Base-by-base conservation (phyloP, 202 grass and related monocot species). In the Zoysia matrella region DNA sequence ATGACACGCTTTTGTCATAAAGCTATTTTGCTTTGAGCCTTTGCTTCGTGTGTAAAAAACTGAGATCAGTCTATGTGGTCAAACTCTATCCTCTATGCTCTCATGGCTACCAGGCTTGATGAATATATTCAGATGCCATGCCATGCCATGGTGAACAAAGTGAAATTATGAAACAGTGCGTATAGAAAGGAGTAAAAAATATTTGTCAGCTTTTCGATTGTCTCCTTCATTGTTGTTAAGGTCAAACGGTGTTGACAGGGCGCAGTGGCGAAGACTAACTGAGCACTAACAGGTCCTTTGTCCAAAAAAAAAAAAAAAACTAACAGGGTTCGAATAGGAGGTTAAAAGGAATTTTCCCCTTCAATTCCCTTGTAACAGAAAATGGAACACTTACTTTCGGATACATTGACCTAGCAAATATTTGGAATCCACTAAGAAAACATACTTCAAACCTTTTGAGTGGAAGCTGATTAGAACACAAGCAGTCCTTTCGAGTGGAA, bases 391-490 rank as follows among this genome's bases (percentile, higher is more conserved):
- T 12, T 7, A 36, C 30, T 57, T 68, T 47, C 67, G 18, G 48
- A 45, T 60, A 52, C n/a, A 60, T 42, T 51, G 57, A 12, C 64
- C 40, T 42, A 43, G 47, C 40, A 43, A 61, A 63, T 8, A 15
- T 49, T 18, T 62, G 18, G 47, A 81, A 78, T 73, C 68, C 47
- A 82, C 68, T 6, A 54, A 47, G 55, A 53, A 15, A n/a, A 52
- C 48, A 75, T 0, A 22, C 1, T 11, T 11, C n/a, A 48, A 43
- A 53, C 16, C 48, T 50, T 63, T 53, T 52, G 0, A 71, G 67
- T 80, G 78, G 67, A 71, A 71, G 67, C 67, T 89, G 78, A 80
- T 57, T 79, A 70, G 54, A 68, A 15, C 47, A 69, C 2, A 4
- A 8, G 16, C 16, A 41, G 9, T 53, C 6, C 58, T 63, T 47